Evolutionary conservation across 805 yeast species (phyloP).

Genomic region (Candida argentea): DNA sequence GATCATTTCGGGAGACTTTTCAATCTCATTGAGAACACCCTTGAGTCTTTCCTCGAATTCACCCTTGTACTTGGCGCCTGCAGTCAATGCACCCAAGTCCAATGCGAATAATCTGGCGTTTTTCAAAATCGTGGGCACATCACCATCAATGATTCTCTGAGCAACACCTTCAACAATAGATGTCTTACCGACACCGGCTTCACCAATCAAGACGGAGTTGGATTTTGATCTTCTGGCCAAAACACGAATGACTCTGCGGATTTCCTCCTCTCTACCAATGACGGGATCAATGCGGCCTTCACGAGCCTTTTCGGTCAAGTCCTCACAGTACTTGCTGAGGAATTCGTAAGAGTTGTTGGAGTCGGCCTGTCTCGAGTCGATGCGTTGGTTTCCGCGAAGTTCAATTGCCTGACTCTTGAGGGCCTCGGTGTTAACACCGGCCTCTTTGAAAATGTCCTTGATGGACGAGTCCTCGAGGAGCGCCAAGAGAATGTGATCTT

Average conservation of each 20-base stretch:
- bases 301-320: conserved; percentile 87
- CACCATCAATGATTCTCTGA: conserved; percentile 90
- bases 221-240: conserved; percentile 96
- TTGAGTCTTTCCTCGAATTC: conserved; percentile 97
- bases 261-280: conserved; percentile 97
- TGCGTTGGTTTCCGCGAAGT: conserved; percentile 82
- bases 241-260: conserved; percentile 88
- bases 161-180: conserved; percentile 98
- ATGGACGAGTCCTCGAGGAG: conserved; percentile 70
- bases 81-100: conserved; percentile 93
- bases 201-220: conserved; percentile 94
- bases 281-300: conserved; percentile 96
- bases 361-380: conserved; percentile 91
- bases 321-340: conserved; percentile 81
- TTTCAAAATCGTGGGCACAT: conserved; percentile 82
- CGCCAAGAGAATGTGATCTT: conserved; percentile 85
- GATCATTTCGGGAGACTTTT: conserved; percentile 75
- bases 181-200: conserved; percentile 99
- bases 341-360: conserved; percentile 79
- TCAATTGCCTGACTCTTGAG: conserved; percentile 68
- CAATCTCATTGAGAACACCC: conserved; percentile 92
- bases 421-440: conserved; percentile 55
- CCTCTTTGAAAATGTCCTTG: conserved; percentile 62
- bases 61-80: conserved; percentile 98
- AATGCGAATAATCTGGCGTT: conserved; percentile 75